A percentile compares a stretch with the other conserved stretches of the same genome.
phyloP scores from a whole-genome alignment of 2,329 filamentous ascomycete species.

The Hortaea werneckii region DNA sequence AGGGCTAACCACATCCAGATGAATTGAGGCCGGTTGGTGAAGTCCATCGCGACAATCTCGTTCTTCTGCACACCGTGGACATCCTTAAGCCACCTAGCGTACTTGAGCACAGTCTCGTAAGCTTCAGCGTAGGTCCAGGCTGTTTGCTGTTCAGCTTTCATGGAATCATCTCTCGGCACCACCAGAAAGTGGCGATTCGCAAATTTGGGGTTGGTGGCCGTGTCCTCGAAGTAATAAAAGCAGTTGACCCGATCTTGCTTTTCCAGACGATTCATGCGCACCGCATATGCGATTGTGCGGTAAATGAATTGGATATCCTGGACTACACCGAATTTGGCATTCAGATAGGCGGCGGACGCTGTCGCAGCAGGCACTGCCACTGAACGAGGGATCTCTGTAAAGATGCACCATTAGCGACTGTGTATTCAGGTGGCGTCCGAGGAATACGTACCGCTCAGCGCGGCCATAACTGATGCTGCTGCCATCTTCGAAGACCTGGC shows the following conservation, averaged over 20 bases:
- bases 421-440: neutral
- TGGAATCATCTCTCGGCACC: slow-evolving; percentile 17
- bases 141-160: slow-evolving; percentile 13
- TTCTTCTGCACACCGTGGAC: slow-evolving; percentile 53
- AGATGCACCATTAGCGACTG: neutral
- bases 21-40: slow-evolving; percentile 71
- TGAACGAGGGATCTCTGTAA: slow-evolving; percentile 5
- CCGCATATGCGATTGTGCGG: slow-evolving; percentile 45
- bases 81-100: slow-evolving; percentile 64
- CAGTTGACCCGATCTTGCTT: slow-evolving; percentile 51
- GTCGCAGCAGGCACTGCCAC: slow-evolving; percentile 42
- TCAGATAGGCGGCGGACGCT: slow-evolving; percentile 65
- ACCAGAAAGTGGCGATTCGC: slow-evolving; percentile 20
- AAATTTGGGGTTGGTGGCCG: slow-evolving; percentile 46
- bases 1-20: slow-evolving; percentile 66
- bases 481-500: neutral
- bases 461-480: neutral
- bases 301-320: slow-evolving; percentile 52
- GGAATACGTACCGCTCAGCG: neutral
- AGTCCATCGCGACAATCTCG: slow-evolving; percentile 72
- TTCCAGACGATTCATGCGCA: slow-evolving; percentile 15
- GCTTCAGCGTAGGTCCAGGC: slow-evolving; percentile 64
- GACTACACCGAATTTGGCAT: slow-evolving; percentile 57
- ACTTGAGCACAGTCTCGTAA: slow-evolving; percentile 60
- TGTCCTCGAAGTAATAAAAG: slow-evolving; percentile 66